phyloP scores from a whole-genome alignment of 495 filamentous ascomycete species.

The Hypoxylon fragiforme region DNA sequence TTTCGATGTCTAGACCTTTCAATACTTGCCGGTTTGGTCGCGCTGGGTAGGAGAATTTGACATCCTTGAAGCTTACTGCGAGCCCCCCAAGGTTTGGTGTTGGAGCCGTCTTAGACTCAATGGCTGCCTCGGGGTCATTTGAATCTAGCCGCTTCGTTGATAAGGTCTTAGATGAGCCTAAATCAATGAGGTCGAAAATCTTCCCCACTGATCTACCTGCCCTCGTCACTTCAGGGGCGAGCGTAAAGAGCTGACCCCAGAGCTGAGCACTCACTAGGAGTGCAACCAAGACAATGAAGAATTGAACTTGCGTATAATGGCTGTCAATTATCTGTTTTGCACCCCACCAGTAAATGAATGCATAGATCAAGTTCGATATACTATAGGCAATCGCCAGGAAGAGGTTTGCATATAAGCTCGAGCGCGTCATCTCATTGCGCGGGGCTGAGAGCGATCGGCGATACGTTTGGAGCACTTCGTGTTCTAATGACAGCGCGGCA shows the following conservation, averaged over 20 bases:
- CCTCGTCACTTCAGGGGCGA: constrained; percentile 64
- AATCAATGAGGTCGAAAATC: constrained; percentile 55
- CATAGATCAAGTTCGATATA: constrained; percentile 59
- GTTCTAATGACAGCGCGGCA: constrained; percentile 54
- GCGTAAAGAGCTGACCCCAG: constrained; percentile 66
- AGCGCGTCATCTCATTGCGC: constrained; percentile 52
- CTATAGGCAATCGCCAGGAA: constrained; percentile 60
- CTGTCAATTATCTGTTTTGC: constrained; percentile 59
- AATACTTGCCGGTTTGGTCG: constrained; percentile 59
- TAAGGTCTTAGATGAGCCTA: constrained; percentile 37
- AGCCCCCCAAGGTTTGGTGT: constrained; percentile 38
- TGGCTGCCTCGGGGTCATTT: constrained; percentile 30
- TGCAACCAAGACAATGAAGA: constrained; percentile 68
- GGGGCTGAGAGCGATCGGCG: constrained; percentile 45
- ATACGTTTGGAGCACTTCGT: constrained; percentile 51
- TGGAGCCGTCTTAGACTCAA: constrained; percentile 22
- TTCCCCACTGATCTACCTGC: constrained; percentile 53
- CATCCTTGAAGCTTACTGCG: constrained; percentile 55
- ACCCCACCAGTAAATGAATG: constrained; percentile 71
- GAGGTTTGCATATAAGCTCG: constrained; percentile 52
- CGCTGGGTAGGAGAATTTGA: constrained; percentile 64
- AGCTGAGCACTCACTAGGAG: constrained; percentile 66
- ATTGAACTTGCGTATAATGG: constrained; percentile 59
- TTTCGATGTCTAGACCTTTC: constrained; percentile 54
- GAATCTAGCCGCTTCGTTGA: constrained; percentile 3